Percentiles rank a stretch among this genome's conserved stretches.
These are phyloP conservation scores for Pilaira anomala DNA, from an alignment of 192 early-diverging fungal species.

Conservation along the genomic window DNA sequence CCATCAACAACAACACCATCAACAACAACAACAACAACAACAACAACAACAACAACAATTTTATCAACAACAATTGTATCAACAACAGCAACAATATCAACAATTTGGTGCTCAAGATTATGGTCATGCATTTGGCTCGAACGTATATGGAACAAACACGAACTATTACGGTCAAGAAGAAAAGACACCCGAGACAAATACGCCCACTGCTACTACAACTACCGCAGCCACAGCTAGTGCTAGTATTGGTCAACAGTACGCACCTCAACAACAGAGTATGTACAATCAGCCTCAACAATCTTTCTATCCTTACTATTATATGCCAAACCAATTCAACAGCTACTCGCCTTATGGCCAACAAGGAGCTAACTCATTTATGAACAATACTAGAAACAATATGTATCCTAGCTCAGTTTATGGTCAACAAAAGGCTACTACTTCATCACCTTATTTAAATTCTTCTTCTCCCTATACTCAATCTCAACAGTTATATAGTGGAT, in stretches of 20 bases:
- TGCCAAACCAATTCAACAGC: conserved; percentile 72
- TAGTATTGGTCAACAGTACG: conserved; percentile 38
- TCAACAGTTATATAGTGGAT: background rate
- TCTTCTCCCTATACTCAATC: conserved; percentile 34
- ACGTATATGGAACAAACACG: conserved; percentile 28
- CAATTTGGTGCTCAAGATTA: conserved; percentile 43
- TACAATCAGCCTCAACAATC: conserved; percentile 56
- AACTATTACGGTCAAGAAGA: no score
- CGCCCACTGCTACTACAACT: no score
- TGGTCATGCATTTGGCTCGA: conserved; percentile 43
- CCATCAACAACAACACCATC: background rate
- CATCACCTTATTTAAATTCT: conserved; percentile 25
- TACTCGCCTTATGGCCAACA: conserved; percentile 85
- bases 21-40: background rate
- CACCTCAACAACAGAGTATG: conserved; percentile 36
- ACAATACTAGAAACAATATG: conserved; percentile 84
- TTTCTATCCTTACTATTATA: conserved; percentile 82
- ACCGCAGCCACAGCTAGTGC: no score
- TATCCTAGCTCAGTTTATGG: conserved; percentile 74
- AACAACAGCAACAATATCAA: conserved; percentile 41
- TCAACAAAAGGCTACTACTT: conserved; percentile 30
- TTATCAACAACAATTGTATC: conserved; percentile 13
- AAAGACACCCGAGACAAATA: no score
- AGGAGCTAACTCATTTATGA: no score
- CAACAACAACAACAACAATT: background rate